These are phyloP conservation scores for Podila epigama DNA, from an alignment of 192 early-diverging fungal species.

Conservation along the genomic window DNA sequence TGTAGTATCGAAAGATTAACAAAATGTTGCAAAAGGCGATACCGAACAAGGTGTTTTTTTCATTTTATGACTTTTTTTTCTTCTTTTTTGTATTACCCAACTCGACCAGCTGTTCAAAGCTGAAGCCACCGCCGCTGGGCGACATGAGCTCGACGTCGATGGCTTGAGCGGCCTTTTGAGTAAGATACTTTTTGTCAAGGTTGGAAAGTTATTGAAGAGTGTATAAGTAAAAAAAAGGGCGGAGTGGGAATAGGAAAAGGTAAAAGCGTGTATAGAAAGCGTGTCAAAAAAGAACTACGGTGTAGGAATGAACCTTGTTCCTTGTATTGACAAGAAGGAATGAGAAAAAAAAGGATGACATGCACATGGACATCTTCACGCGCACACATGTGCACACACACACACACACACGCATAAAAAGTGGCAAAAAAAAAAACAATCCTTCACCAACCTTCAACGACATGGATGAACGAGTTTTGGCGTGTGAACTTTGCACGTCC, in stretches of 20 bases:
- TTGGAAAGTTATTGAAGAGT: neutral
- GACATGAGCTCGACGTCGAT: constrained; percentile 91
- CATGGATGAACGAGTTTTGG: no score
- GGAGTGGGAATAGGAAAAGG: neutral
- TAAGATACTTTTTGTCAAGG: constrained; percentile 51
- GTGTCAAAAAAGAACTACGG: neutral
- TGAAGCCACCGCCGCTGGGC: constrained; percentile 77
- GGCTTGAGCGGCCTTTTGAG: constrained; percentile 70
- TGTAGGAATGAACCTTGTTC: no score
- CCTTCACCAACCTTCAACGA: no score
- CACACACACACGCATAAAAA: no score
- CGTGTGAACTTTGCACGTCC: neutral
- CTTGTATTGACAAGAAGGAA: no score
- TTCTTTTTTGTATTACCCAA: constrained; percentile 43
- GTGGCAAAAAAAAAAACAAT: no score
- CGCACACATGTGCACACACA: no score
- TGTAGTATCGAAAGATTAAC: constrained; percentile 1
- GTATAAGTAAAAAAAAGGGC: neutral
- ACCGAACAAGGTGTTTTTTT: neutral
- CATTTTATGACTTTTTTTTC: neutral
- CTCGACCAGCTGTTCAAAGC: constrained; percentile 87
- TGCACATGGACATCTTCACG: no score
- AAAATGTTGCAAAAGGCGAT: neutral
- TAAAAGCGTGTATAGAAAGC: neutral
- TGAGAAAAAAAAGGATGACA: no score